These are phyloP conservation scores for Boletus subcaerulescens DNA, from an alignment of 768 basidiomycete genomes.

Conservation along the genomic window DNA sequence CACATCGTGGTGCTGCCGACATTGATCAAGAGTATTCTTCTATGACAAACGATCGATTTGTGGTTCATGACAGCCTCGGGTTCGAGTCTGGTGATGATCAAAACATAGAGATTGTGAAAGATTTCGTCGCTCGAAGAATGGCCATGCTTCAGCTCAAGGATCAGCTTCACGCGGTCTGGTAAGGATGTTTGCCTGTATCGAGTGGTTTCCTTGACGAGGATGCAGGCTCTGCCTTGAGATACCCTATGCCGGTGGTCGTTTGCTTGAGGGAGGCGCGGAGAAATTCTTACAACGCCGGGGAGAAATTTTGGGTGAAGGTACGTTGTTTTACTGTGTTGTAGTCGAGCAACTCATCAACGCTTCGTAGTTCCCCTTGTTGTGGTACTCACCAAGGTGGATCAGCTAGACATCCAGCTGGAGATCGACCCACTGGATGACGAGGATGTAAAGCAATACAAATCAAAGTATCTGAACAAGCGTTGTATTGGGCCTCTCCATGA, in stretches of 20 bases:
- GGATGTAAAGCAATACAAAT: neutral
- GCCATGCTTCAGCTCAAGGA: neutral
- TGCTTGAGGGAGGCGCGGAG: constrained; percentile 13
- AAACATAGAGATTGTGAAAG: neutral
- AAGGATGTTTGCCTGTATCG: neutral
- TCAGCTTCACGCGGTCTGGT: constrained; percentile 16
- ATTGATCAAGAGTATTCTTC: constrained; percentile 6
- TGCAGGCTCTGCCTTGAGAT: constrained; percentile 16
- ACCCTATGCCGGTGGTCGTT: constrained; percentile 11
- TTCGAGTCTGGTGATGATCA: too few relatives aligned
- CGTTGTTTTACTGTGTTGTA: neutral
- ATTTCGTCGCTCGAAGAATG: constrained; percentile 5
- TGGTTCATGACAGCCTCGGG: too few relatives aligned
- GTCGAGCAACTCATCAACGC: neutral
- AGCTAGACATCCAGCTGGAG: constrained; percentile 1
- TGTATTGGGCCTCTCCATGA: constrained; percentile 1
- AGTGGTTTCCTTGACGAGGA: neutral
- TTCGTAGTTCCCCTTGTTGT: constrained; percentile 8
- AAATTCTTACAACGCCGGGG: neutral
- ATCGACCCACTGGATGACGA: neutral
- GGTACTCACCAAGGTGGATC: constrained; percentile 16
- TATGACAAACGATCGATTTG: too few relatives aligned
- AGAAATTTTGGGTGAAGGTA: constrained; percentile 8
- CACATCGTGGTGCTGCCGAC: neutral
- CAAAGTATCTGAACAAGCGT: neutral